Conservation (phyloP, 768 basidiomycete species). For the Lanmaoa rubissima region DNA sequence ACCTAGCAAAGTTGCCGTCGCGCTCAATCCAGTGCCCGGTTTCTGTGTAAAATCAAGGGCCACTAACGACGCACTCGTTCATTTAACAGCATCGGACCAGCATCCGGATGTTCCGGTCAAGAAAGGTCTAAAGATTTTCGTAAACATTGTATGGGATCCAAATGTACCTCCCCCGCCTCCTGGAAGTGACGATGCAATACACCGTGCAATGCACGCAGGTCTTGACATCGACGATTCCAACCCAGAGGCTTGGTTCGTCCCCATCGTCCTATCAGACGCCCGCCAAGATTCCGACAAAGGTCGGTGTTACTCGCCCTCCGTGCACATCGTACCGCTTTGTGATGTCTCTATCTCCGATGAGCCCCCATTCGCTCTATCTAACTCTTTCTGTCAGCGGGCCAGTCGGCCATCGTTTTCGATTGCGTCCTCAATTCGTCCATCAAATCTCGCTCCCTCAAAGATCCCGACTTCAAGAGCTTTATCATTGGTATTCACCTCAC, state of each 20-base stretch:
- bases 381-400: constrained; percentile 51
- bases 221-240: constrained; percentile 41
- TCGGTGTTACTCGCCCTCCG: constrained; percentile 28
- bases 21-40: constrained; percentile 59
- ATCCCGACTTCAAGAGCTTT: constrained; percentile 66
- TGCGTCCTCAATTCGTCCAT: constrained; percentile 61
- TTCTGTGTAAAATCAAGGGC: constrained; percentile 68
- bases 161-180: constrained; percentile 68
- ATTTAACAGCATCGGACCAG: constrained; percentile 9
- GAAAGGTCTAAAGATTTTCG: constrained; percentile 60
- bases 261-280: constrained; percentile 65
- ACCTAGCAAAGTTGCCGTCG: constrained; percentile 22
- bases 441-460: constrained; percentile 56
- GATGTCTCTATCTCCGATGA: constrained; percentile 16
- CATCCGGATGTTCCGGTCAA: constrained; percentile 32
- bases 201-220: constrained; percentile 50
- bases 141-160: constrained; percentile 71
- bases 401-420: constrained; percentile 69
- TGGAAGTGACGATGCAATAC: constrained; percentile 55
- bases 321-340: constrained; percentile 2
- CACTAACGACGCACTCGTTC: constrained; percentile 37
- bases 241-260: constrained; percentile 58
- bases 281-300: constrained; percentile 70
- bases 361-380: not conserved
- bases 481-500: constrained; percentile 50